Base-by-base conservation (phyloP, 208 protist genomes). In the Crithidia brevicula region DNA sequence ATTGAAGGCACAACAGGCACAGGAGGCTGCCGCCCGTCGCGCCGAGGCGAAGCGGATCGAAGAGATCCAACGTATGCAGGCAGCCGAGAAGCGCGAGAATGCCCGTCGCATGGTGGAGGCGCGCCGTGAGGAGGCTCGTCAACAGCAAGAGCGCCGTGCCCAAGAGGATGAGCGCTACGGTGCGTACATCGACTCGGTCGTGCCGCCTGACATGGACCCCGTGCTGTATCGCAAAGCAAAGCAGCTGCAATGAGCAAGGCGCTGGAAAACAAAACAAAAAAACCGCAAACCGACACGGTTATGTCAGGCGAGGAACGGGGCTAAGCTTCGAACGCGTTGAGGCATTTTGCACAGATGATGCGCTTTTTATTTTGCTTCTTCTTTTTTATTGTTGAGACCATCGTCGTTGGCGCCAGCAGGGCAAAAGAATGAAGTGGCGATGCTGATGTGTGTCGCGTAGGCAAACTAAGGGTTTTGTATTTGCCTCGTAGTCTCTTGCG, bases 71-170 rank as follows among this genome's bases (percentile, higher is more conserved):
- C 67, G 74, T 45, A 27, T 91, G 54, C 91, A 96, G 71, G 86
- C 86, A 4, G 77, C 47, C 23, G 84, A 96, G 67, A 88, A 88
- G 78, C 64, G 73, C 22, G 80, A 85, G 63, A 81, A 91, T 28
- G 73, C 71, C 2, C 77, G 64, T 16, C 80, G 64, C 0, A 71
- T 66, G 30, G 57, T 67, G n/a, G 79, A 85, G 66, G 58, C 67
- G 23, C 73, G 85, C 42, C 72, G 71, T 15, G 75, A 85, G 15
- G 73, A 84, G 46, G 57, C 57, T 18, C 65, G 64, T 7, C 60
- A 63, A 27, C 74, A 79, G 49, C 56, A 74, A 20, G 79, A 80
- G 27, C 59, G 65, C 15, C 56, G 74, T 66, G 73, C 74, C 67
- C 54, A 59, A n/a, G 88, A 94, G 22, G 85, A 93, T 31, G 79